Base-by-base conservation (phyloP, 2,329 filamentous ascomycete species). In the Penicillium corylophilum region DNA sequence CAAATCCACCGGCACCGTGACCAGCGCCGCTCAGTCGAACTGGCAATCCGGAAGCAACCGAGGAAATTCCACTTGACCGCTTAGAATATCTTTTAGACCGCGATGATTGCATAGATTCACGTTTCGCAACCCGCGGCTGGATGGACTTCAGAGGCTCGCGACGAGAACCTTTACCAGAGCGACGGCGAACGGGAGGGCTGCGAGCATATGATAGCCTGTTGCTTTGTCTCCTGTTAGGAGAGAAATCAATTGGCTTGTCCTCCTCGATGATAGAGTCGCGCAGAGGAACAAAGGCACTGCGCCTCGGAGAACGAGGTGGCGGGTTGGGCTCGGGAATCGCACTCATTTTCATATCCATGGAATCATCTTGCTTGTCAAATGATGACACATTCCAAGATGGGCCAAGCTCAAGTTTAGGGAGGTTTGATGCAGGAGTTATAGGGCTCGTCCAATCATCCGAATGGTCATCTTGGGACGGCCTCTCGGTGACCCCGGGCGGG, bases 11-110 rank as follows among this genome's bases (percentile, higher is more conserved):
- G 2, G 70, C 68, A 4, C 73, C 73, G 57, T 75, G 72, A 2
- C 72, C 72, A 16, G 71, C 72, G 16, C 73, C 73, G 46, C 72
- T 75, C 16, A 71, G 60, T 49, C 73, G 62, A n/a, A 70, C 59
- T 0, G 73, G 72, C 28, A 74, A 59, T 9, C 72, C 72, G 5
- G 70, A 60, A 20, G 70, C 67, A 23, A 71, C 59, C 15, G 67
- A 61, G 5, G 69, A 71, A 16, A 73, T 67, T 4, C 71, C 70
- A 50, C 71, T 73, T 1, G 70, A 72, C 20, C 69, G 68, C 48
- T 64, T 71, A 1, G 71, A 73, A 52, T 68, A 64, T 36, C 71
- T 56, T 43, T 62, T 71, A 2, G 71, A 72, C 28, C 66, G 63
- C 5, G 67, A 65, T n/a, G 69, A 71, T 24, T 66, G 56, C 2